phyloP scores from a whole-genome alignment of 2,329 filamentous ascomycete genomes.

The Didymella exigua region DNA sequence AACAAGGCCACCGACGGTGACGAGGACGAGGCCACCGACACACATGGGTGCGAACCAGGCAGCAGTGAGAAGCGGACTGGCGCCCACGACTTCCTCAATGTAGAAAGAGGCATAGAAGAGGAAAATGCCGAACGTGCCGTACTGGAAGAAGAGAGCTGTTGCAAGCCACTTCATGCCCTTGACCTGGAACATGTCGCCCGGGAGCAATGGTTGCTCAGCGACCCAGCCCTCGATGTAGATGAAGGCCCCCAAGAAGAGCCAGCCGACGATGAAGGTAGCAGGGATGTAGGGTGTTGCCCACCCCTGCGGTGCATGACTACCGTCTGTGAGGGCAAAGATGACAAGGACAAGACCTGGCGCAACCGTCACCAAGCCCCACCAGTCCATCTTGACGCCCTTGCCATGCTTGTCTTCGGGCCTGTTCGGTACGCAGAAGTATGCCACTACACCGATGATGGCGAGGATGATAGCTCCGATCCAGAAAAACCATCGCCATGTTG shows the following conservation, averaged over 20 bases:
- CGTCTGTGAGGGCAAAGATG: constrained; percentile 77
- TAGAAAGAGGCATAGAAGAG: constrained; percentile 50
- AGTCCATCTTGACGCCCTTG: constrained; percentile 44
- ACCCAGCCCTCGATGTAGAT: constrained; percentile 77
- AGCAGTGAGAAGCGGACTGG: constrained; percentile 37
- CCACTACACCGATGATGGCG: constrained; percentile 34
- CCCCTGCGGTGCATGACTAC: constrained; percentile 68
- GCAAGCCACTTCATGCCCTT: constrained; percentile 64
- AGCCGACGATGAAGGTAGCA: constrained; percentile 67
- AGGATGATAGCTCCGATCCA: constrained; percentile 43
- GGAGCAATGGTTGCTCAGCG: constrained; percentile 70
- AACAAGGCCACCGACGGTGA: constrained; percentile 42
- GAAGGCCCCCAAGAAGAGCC: constrained; percentile 63
- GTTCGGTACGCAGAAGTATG: constrained; percentile 41
- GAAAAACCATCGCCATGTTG: constrained; percentile 44
- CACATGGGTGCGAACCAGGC: constrained; percentile 48
- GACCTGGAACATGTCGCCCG: constrained; percentile 70
- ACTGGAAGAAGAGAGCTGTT: constrained; percentile 53
- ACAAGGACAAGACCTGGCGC: constrained; percentile 67
- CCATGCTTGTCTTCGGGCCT: constrained; percentile 18
- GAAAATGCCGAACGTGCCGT: constrained; percentile 46
- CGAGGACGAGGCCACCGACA: constrained; percentile 43
- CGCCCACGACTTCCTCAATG: constrained; percentile 39
- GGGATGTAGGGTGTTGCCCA: constrained; percentile 78
- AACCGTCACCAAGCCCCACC: constrained; percentile 44